These are phyloP conservation scores for Quercus variabilis DNA, from an alignment of 306 rosid genomes.

Conservation along the genomic window DNA sequence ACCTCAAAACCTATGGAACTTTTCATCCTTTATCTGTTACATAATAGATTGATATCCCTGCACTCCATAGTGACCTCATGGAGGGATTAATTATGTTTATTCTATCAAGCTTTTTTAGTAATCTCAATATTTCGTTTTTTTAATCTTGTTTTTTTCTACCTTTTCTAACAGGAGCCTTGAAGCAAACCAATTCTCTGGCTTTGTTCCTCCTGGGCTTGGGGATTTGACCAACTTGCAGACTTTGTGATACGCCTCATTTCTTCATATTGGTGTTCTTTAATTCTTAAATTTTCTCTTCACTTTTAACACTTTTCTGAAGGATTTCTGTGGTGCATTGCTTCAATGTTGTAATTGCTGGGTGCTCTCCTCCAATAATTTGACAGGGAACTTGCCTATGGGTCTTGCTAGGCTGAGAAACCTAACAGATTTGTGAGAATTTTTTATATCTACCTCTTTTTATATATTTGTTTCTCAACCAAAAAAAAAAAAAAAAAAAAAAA, in stretches of 20 bases:
- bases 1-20: not conserved
- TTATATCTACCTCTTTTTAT: too few species aligned
- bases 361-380: slow-evolving; percentile 70
- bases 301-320: slow-evolving; percentile 7
- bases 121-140: not conserved
- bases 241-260: not conserved
- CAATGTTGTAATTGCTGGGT: slow-evolving; percentile 39
- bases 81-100: not conserved
- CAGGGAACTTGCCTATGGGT: slow-evolving; percentile 57
- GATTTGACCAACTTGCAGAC: slow-evolving; percentile 6
- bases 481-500: too few species aligned
- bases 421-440: slow-evolving; percentile 65
- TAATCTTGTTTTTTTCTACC: not conserved
- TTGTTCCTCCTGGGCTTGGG: slow-evolving; percentile 29
- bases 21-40: not conserved
- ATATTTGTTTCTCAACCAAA: too few species aligned
- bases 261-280: not conserved
- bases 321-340: slow-evolving; percentile 8
- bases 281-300: not conserved
- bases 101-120: not conserved
- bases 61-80: not conserved
- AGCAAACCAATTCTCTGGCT: slow-evolving; percentile 37
- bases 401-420: slow-evolving; percentile 49
- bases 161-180: slow-evolving; percentile 29
- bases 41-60: not conserved